Evolutionary conservation across 2,329 filamentous ascomycete genomes (phyloP), one percentile per base, ranked within the genome.

Genomic region (Ophiostoma triangulosporum): DNA sequence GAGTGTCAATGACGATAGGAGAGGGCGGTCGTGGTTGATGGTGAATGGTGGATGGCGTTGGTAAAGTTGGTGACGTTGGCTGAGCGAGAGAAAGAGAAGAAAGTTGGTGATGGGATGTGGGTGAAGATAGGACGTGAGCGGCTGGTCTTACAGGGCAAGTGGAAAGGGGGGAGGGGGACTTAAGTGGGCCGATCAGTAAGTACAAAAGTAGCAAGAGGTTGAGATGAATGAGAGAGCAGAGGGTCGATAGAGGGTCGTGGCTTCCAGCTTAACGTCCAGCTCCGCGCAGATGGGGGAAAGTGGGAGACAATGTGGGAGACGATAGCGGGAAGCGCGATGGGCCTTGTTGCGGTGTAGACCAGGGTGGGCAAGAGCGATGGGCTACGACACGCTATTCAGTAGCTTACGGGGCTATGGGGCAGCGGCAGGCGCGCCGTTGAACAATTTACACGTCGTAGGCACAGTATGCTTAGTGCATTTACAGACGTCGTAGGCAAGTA

Each of bases 361-460:
- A 52, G 33, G 40, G 38, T 43, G 48, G 55, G 51, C 55, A 56
- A 56, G 48, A 56, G 35, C 40, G 48, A 55, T 46, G 53, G 50
- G 26, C n/a, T n/a, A 50, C 27, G 32, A 32, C 14, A 48, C 53
- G 49, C n/a, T 9, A 33, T 46, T 17, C 38, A 43, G 38, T 43
- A 43, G 38, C 24, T 43, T 43, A 43, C 9, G 38, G 38, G 38
- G 38, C 38, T 43, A 43, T 43, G 38, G 38, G 20, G 20, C 38
- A 24, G 20, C 38, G 20, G 11, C 38, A 43, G 38, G 48, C 24
- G 43, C 36, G 48, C 48, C 48, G 32, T 15, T 38, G 35, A 32
- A 20, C 32, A 46, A 17, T 43, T 38, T 32, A 29, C n/a, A 43
- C 17, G 31, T 26, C n/a, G n/a, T n/a, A n/a, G n/a, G n/a, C n/a